Conservation (phyloP, 108 stramenopile species). For the Poteriospumella lacustris region DNA sequence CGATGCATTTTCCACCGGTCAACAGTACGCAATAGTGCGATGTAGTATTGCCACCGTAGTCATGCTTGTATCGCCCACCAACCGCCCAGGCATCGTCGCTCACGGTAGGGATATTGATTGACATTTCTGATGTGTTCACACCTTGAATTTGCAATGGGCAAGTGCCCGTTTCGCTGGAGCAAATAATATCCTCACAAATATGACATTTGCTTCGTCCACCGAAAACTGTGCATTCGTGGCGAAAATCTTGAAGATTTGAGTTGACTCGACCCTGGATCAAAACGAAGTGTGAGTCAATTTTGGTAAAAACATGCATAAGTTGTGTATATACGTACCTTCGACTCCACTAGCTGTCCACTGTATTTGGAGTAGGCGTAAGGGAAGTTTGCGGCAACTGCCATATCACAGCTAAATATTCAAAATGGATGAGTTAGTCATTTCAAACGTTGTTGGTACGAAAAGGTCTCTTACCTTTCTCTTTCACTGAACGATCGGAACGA, state of each 20-base stretch:
- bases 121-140: slow-evolving; percentile 46
- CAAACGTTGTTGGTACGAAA: no score
- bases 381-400: slow-evolving; percentile 52
- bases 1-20: slow-evolving; percentile 43
- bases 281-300: no score
- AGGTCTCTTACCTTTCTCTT: no score
- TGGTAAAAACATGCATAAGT: not conserved
- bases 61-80: slow-evolving; percentile 65
- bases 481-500: no score
- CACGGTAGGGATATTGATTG: slow-evolving; percentile 61
- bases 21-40: slow-evolving; percentile 68
- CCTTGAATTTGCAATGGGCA: slow-evolving; percentile 74
- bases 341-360: slow-evolving; percentile 58
- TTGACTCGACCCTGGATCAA: slow-evolving; percentile 52
- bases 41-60: slow-evolving; percentile 60
- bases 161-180: slow-evolving; percentile 35
- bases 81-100: slow-evolving; percentile 75
- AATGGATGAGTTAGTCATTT: no score
- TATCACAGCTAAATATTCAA: not conserved
- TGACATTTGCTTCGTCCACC: slow-evolving; percentile 70
- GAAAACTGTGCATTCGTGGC: slow-evolving; percentile 58
- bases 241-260: slow-evolving; percentile 62
- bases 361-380: slow-evolving; percentile 75
- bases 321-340: slow-evolving; percentile 37
- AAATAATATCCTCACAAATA: slow-evolving; percentile 68